Conservation (phyloP, 2,329 filamentous ascomycete genomes). For the Xylariaceae sp. region DNA sequence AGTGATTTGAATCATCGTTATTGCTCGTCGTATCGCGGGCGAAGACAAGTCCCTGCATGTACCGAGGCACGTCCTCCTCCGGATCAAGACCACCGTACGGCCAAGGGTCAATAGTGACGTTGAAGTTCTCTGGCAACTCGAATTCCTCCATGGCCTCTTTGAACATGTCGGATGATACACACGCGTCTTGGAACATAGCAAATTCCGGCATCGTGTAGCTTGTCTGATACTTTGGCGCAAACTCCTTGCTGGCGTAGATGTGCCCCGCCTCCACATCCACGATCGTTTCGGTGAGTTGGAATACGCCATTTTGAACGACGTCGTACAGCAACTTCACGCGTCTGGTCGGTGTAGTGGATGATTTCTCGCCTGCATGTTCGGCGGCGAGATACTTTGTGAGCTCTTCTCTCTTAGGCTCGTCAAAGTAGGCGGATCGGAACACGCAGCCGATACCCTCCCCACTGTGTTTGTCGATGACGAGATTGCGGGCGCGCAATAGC, state of each 20-base stretch:
- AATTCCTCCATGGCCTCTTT: conserved; percentile 45
- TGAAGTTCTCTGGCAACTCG: conserved; percentile 41
- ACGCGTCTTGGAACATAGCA: conserved; percentile 36
- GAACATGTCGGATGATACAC: conserved; percentile 42
- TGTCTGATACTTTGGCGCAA: conserved; percentile 33
- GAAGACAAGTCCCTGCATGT: conserved; percentile 50
- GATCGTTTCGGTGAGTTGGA: conserved; percentile 34
- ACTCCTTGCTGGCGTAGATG: conserved; percentile 27
- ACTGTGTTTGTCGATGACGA: conserved; percentile 22
- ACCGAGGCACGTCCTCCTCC: conserved; percentile 37
- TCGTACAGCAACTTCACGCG: conserved; percentile 45
- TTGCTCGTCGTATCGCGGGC: conserved; percentile 39
- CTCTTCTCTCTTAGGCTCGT: conserved; percentile 28
- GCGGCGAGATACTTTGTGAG: conserved; percentile 25
- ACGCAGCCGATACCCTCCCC: conserved; percentile 21
- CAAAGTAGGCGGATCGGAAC: conserved; percentile 26
- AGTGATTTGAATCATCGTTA: conserved; percentile 57
- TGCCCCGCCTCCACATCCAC: conserved; percentile 35
- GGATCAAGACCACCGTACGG: conserved; percentile 55
- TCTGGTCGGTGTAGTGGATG: conserved; percentile 31
- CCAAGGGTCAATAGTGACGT: conserved; percentile 55
- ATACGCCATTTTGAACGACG: conserved; percentile 30
- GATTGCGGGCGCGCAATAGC: conserved; percentile 22
- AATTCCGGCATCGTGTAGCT: conserved; percentile 40
- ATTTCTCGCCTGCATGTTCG: conserved; percentile 25